A percentile compares a stretch with the other conserved stretches of the same genome.
Conservation (phyloP, 73 alveolate genomes). For the Symbiodinium natans region DNA sequence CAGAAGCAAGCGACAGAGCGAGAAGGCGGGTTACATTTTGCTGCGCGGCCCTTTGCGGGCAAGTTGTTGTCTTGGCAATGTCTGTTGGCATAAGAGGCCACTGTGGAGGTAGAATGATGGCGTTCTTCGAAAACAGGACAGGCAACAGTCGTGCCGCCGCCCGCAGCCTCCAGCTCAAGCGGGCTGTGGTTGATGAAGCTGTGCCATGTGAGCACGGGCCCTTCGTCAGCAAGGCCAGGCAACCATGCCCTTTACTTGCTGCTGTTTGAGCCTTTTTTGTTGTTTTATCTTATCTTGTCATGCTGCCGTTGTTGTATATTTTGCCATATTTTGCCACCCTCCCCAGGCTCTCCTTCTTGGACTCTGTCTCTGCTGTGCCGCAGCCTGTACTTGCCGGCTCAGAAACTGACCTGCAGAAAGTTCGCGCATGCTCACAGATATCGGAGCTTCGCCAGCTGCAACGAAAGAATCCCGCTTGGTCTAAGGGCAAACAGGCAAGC, state of each 20-base stretch:
- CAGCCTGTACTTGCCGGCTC: constrained; percentile 1
- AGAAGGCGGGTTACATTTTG: constrained; percentile 25
- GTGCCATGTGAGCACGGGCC: constrained; percentile 19
- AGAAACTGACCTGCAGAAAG: not conserved
- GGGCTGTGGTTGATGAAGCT: constrained; percentile 1
- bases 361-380: too few relatives aligned
- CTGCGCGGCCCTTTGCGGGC: not conserved
- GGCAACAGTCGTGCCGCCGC: too few relatives aligned
- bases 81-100: too few relatives aligned
- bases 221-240: not conserved
- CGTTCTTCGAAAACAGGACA: too few relatives aligned
- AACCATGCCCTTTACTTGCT: not conserved
- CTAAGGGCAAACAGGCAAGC: not conserved
- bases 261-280: not conserved
- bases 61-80: too few relatives aligned
- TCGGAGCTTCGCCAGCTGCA: not conserved
- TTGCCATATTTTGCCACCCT: too few relatives aligned
- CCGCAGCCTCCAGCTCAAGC: constrained; percentile 14
- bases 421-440: too few relatives aligned
- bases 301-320: not conserved
- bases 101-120: too few relatives aligned
- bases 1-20: constrained; percentile 84
- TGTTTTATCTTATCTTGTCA: not conserved
- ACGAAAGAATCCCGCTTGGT: too few relatives aligned
- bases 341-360: too few relatives aligned